Conservation (phyloP, 2,329 filamentous ascomycete species). For the Alternaria burnsii region DNA sequence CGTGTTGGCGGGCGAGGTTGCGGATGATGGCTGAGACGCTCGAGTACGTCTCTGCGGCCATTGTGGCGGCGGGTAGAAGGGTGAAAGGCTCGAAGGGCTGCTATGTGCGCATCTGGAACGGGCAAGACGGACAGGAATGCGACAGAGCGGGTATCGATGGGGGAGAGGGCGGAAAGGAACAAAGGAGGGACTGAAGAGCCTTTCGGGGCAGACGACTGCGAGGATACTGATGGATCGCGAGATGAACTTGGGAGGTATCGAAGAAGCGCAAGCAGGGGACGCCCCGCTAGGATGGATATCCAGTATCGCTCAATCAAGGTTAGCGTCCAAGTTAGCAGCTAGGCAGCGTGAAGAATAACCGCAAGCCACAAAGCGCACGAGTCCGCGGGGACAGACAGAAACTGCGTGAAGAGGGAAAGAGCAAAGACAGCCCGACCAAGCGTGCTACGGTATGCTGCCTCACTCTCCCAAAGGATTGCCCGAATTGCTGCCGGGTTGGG, state of each 20-base stretch:
- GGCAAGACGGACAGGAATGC: conserved; percentile 13
- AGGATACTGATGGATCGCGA: conserved; percentile 5
- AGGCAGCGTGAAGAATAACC: conserved; percentile 4
- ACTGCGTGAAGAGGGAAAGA: neutral
- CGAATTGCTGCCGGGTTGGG: conserved; percentile 3
- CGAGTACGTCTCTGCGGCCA: conserved; percentile 49
- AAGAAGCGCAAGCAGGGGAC: conserved; percentile 8
- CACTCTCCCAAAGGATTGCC: conserved; percentile 1
- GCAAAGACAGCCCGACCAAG: neutral
- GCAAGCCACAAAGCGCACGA: conserved; percentile 1
- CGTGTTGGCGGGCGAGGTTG: conserved; percentile 59
- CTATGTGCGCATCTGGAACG: conserved; percentile 49
- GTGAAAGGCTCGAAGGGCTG: conserved; percentile 34
- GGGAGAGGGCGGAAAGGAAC: conserved; percentile 2
- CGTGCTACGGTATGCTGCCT: conserved; percentile 3
- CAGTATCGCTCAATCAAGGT: neutral
- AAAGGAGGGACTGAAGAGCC: conserved; percentile 6
- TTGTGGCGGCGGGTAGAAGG: conserved; percentile 31
- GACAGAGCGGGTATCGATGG: conserved; percentile 22
- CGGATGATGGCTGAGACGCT: conserved; percentile 55
- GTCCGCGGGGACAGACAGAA: neutral
- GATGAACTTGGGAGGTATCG: conserved; percentile 12
- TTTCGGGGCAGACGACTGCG: conserved; percentile 3
- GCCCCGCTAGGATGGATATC: conserved; percentile 12
- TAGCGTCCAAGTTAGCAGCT: neutral